Evolutionary conservation across 2,329 filamentous ascomycete species (phyloP).

Genomic region (Aspergillus proliferans): DNA sequence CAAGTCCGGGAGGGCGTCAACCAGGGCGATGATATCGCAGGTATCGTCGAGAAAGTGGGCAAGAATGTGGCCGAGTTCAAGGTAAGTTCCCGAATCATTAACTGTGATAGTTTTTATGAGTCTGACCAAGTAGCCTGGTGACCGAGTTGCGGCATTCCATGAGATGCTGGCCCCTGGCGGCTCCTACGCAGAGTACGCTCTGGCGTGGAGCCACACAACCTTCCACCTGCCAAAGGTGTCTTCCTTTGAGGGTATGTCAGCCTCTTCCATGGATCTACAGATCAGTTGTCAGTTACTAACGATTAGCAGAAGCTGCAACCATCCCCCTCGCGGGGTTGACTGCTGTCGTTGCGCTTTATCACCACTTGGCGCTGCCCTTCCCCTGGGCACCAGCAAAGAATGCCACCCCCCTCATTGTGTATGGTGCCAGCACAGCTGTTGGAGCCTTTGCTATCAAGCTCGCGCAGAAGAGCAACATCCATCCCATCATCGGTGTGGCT

Average conservation of each 20-base stretch:
- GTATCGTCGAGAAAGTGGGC: conserved; percentile 46
- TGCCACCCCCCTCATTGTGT: conserved; percentile 36
- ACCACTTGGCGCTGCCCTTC: conserved; percentile 39
- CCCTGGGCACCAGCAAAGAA: conserved; percentile 39
- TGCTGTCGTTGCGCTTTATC: conserved; percentile 45
- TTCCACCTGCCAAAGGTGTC: conserved; percentile 47
- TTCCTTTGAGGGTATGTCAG: conserved; percentile 42
- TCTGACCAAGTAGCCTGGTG: conserved; percentile 31
- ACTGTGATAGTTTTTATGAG: background rate
- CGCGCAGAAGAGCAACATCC: conserved; percentile 47
- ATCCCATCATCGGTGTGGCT: conserved; percentile 54
- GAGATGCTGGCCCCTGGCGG: conserved; percentile 45
- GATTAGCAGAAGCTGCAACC: conserved; percentile 42
- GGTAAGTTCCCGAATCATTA: background rate
- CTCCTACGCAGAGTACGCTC: conserved; percentile 49
- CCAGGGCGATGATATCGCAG: conserved; percentile 47
- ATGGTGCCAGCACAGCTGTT: conserved; percentile 46
- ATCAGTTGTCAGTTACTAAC: background rate
- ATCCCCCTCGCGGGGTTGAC: conserved; percentile 51
- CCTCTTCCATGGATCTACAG: background rate
- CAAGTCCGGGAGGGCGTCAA: conserved; percentile 19
- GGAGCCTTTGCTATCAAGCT: conserved; percentile 53
- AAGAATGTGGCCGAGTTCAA: conserved; percentile 49
- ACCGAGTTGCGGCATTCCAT: conserved; percentile 43
- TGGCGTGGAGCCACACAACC: conserved; percentile 46